Base-by-base conservation (phyloP, 1,284 basidiomycete genomes). In the Cutaneotrichosporon dermatis region DNA sequence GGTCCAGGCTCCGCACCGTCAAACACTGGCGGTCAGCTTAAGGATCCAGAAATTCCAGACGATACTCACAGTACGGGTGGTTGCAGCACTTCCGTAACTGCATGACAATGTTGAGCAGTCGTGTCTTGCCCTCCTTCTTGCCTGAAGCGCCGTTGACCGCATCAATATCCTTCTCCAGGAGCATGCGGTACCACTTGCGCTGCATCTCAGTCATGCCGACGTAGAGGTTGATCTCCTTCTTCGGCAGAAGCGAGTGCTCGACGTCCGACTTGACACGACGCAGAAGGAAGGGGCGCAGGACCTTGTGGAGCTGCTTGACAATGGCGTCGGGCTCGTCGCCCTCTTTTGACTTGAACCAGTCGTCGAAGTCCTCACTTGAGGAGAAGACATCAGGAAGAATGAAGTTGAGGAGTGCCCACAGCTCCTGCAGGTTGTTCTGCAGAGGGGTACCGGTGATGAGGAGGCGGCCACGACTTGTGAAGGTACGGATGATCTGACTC, bases 181-280 rank as follows among this genome's bases (percentile, higher is more conserved):
- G 89, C 41, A 88, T 92, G 44, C 90, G 86, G 77, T 96, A 96
- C 96, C 95, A 99, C 76, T 93, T 97, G 49, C 92, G 83, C 77
- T 99, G 96, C 93, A 99, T 95, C 39, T 98, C 94, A 2, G 93
- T 91, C 66, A 99, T 84, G 57, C 95, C 95, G 60, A 99, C 90
- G 66, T 99, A 99, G 58, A 99, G 91, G 74, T 99, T 99, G 78
- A 99, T 93, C 75, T 99, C 96, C 82, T 99, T 99, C 81, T 99
- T 98, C 2, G 96, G 95, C 63, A 99, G 78, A 37, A 99, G 81
- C 63, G 86, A 91, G 82, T 98, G 98, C 81, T 99, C 95, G 3
- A 99, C 96, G 73, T 99, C 96, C 11, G 88, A 84, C 82, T 99
- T 99, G 71, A 99, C 95, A 57, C 96, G 85, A 55, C 95, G 85